A percentile compares a stretch with the other conserved stretches of the same genome.
Conservation (phyloP, 169 alveolate species). For the Plasmodium relictum region DNA sequence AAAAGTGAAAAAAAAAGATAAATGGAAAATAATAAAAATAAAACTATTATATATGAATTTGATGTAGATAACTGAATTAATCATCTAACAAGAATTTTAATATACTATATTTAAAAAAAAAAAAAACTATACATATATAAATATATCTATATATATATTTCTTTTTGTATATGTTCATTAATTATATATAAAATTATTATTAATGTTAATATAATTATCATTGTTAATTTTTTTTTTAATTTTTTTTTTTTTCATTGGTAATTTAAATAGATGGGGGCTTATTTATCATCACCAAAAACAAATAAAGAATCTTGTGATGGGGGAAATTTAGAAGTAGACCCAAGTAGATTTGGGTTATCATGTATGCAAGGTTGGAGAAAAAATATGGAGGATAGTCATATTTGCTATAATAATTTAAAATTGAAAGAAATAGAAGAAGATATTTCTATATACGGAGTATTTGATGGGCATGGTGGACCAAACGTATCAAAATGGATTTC, state of each 20-base stretch:
- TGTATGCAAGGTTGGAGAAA: constrained; percentile 97
- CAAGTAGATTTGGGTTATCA: constrained; percentile 90
- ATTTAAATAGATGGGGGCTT: constrained; percentile 92
- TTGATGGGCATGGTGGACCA: constrained; percentile 99
- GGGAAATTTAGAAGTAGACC: constrained; percentile 85
- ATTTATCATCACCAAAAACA: constrained; percentile 92
- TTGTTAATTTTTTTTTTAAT: background rate
- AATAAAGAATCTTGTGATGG: constrained; percentile 89
- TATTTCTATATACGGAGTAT: constrained; percentile 94
- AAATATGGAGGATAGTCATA: constrained; percentile 96
- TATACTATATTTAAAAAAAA: too few species aligned
- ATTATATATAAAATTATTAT: background rate
- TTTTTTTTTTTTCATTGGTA: background rate
- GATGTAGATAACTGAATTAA: too few species aligned
- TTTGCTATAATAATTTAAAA: constrained; percentile 78
- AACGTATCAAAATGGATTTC: constrained; percentile 95
- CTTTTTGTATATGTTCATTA: background rate
- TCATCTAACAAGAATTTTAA: too few species aligned
- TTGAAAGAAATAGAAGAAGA: constrained; percentile 75
- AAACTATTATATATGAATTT: too few species aligned
- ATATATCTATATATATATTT: constrained; percentile 5
- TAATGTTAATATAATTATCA: background rate
- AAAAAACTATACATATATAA: background rate
- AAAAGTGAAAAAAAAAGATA: too few species aligned
- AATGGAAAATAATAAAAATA: too few species aligned